A percentile compares a stretch with the other conserved stretches of the same genome.
These are phyloP conservation scores for Solanum infundibuliforme DNA, from an alignment of 257 asterid genomes.

Conservation along the genomic window DNA sequence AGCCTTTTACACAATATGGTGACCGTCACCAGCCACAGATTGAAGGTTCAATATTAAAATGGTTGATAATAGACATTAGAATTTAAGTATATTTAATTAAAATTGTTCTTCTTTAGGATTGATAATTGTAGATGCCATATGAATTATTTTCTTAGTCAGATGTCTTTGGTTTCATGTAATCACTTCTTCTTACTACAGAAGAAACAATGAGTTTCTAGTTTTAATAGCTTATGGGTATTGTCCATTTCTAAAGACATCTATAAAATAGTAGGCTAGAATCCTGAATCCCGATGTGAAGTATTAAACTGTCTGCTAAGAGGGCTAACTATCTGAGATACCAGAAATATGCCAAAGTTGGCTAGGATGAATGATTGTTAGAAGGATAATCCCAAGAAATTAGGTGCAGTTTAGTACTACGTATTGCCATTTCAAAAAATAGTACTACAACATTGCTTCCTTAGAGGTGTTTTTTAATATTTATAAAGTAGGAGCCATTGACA, in stretches of 20 bases:
- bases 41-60: not conserved
- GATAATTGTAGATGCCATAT: not conserved
- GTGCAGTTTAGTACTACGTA: not conserved
- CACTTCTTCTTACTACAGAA: not conserved
- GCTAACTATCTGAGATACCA: not conserved
- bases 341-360: not conserved
- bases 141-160: not conserved
- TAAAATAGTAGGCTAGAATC: not conserved
- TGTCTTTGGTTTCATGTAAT: not conserved
- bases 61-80: not conserved
- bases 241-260: not conserved
- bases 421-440: not conserved
- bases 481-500: not conserved
- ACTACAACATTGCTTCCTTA: not conserved
- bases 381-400: not conserved
- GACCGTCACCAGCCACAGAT: not conserved
- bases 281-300: not conserved
- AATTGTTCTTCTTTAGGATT: not conserved
- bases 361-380: not conserved
- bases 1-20: not conserved
- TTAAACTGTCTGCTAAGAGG: not conserved
- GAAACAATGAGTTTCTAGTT: not conserved
- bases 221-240: not conserved
- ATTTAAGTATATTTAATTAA: not conserved
- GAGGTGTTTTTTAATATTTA: not conserved